phyloP scores from a whole-genome alignment of 805 yeast genomes.

The Nadsonia fulvescens region DNA sequence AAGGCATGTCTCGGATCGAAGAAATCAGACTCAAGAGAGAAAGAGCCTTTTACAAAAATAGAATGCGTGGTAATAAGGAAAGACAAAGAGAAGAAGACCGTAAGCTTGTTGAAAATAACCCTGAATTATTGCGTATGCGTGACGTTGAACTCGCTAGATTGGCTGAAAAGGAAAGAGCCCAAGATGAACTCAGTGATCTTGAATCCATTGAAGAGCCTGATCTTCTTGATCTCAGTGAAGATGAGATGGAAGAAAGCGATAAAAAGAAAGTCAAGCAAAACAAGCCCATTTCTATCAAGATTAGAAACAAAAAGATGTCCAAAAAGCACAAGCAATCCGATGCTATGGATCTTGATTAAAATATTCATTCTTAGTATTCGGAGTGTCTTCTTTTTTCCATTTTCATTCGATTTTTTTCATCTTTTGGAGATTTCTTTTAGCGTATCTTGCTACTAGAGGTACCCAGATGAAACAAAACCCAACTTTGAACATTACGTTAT shows the following conservation, averaged over 20 bases:
- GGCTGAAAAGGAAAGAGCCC: constrained; percentile 30
- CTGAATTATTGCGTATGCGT: constrained; percentile 79
- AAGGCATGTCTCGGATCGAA: constrained; percentile 90
- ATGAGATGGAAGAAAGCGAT: constrained; percentile 10
- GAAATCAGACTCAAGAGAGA: constrained; percentile 93
- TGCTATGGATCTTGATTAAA: constrained; percentile 5
- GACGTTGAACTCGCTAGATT: constrained; percentile 80
- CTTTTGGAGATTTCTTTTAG: no score
- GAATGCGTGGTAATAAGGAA: constrained; percentile 96
- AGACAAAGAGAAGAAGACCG: constrained; percentile 69
- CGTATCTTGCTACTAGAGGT: no score
- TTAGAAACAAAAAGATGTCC: constrained; percentile 45
- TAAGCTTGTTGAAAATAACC: constrained; percentile 75
- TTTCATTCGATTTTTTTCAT: no score
- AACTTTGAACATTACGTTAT: no score
- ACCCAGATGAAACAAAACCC: no score
- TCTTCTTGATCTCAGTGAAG: constrained; percentile 25
- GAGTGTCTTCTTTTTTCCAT: no score
- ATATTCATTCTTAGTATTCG: no score
- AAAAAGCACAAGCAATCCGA: constrained; percentile 23
- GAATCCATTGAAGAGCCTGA: constrained; percentile 35
- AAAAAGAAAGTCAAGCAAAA: constrained; percentile 25
- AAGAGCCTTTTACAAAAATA: constrained; percentile 95
- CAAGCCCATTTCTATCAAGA: constrained; percentile 32
- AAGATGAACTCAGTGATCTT: constrained; percentile 22